These are phyloP conservation scores for Paramecium biaurelia DNA, from an alignment of 73 alveolate species.

Conservation along the genomic window DNA sequence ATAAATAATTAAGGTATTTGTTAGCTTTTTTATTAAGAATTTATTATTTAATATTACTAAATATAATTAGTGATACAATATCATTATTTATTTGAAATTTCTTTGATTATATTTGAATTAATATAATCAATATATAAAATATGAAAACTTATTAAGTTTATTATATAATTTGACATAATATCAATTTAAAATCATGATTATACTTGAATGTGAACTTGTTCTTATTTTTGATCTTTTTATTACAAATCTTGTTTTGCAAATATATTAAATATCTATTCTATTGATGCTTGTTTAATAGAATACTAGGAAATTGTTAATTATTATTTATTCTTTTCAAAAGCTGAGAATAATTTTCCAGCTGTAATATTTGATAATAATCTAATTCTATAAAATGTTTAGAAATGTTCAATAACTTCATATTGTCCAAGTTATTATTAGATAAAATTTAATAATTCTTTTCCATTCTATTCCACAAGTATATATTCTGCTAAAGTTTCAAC, in stretches of 20 bases:
- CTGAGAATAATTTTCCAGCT: conserved; percentile 75
- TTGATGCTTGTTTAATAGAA: conserved; percentile 80
- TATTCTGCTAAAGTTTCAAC: conserved; percentile 65
- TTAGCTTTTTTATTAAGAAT: too few relatives aligned
- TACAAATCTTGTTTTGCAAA: conserved; percentile 70
- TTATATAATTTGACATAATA: too few relatives aligned
- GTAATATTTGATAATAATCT: conserved; percentile 67
- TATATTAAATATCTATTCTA: conserved; percentile 80
- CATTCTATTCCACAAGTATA: conserved; percentile 65
- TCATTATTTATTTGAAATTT: neutral
- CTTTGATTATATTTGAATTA: too few relatives aligned
- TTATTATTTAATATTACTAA: too few relatives aligned
- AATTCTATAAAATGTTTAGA: conserved; percentile 73
- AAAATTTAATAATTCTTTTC: conserved; percentile 60
- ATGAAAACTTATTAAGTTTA: too few relatives aligned
- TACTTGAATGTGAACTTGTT: neutral
- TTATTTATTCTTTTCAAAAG: conserved; percentile 73
- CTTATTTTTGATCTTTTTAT: neutral
- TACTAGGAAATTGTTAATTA: conserved; percentile 69
- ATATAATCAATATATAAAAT: too few relatives aligned
- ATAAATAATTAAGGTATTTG: too few relatives aligned
- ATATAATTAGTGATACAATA: too few relatives aligned
- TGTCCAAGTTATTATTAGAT: conserved; percentile 63
- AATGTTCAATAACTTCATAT: conserved; percentile 69
- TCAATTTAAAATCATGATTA: neutral